Percentiles rank a stretch among this genome's conserved stretches.
Conservation (phyloP, 352 stramenopile species). For the Blastocystis sp. region DNA sequence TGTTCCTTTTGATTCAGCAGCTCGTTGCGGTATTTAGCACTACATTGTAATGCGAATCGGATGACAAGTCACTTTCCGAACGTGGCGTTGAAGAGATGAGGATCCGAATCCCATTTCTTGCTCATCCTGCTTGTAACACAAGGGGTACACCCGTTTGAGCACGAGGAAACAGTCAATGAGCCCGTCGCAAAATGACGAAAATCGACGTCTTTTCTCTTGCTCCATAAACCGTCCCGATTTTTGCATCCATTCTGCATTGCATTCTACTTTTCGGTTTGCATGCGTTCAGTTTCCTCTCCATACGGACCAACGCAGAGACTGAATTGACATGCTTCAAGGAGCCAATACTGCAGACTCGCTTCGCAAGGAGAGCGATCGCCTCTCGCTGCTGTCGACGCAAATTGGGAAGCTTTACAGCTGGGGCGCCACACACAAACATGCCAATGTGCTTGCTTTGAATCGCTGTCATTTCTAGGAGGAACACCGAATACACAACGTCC, state of each 20-base stretch:
- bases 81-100: conserved; percentile 34
- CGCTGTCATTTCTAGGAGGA: neutral
- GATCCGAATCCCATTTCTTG: neutral
- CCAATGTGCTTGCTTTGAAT: neutral
- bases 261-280: neutral
- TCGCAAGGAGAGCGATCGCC: neutral
- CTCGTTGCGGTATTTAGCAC: conserved; percentile 11
- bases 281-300: neutral
- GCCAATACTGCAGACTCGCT: neutral
- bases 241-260: neutral
- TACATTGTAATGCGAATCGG: neutral
- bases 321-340: too few relatives aligned
- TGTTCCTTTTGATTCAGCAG: conserved; percentile 56
- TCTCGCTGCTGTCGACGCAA: neutral
- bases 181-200: neutral
- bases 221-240: neutral
- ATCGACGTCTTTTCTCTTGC: neutral
- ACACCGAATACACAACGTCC: neutral
- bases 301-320: too few relatives aligned
- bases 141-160: neutral
- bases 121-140: neutral
- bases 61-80: conserved; percentile 51
- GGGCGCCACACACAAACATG: conserved; percentile 6
- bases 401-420: conserved; percentile 36
- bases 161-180: neutral